phyloP scores from a whole-genome alignment of 2,329 filamentous ascomycete genomes.

The Bipolaris zeicola region DNA sequence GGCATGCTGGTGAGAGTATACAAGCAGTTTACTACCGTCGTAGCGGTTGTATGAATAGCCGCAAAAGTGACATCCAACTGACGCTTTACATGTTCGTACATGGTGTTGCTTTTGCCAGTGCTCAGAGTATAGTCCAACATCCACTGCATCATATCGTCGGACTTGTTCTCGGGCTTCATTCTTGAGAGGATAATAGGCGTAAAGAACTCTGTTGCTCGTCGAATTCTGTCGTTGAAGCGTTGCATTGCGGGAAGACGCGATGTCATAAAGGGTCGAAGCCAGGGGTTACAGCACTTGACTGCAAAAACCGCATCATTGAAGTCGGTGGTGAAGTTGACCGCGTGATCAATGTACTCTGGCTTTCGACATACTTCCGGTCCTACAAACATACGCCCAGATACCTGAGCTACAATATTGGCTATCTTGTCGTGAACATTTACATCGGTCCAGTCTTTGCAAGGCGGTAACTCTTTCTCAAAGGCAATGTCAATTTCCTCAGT shows the following conservation, averaged over 20 bases:
- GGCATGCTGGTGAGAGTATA: constrained; percentile 33
- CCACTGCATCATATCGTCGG: constrained; percentile 35
- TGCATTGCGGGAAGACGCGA: not conserved
- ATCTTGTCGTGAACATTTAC: constrained; percentile 12
- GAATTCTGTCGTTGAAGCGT: not conserved
- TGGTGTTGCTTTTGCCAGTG: not conserved
- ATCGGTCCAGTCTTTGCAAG: constrained; percentile 18
- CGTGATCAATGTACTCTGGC: constrained; percentile 16
- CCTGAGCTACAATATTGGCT: constrained; percentile 21
- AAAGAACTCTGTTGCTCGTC: not conserved
- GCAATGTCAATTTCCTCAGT: constrained; percentile 16
- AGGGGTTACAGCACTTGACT: not conserved
- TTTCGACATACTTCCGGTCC: constrained; percentile 18
- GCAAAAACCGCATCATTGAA: not conserved
- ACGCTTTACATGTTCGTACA: not conserved
- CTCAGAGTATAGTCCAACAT: constrained; percentile 18
- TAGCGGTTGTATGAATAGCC: constrained; percentile 27
- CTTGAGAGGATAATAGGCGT: not conserved
- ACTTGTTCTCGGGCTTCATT: not conserved
- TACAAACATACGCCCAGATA: constrained; percentile 13
- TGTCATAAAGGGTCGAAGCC: not conserved
- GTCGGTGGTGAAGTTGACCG: constrained; percentile 17
- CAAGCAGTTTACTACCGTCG: constrained; percentile 29
- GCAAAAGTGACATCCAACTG: constrained; percentile 19
- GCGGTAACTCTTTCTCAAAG: constrained; percentile 11